A percentile compares a stretch with the other conserved stretches of the same genome.
phyloP scores from a whole-genome alignment of 257 asterid genomes.

The Craterostigma plantagineum region DNA sequence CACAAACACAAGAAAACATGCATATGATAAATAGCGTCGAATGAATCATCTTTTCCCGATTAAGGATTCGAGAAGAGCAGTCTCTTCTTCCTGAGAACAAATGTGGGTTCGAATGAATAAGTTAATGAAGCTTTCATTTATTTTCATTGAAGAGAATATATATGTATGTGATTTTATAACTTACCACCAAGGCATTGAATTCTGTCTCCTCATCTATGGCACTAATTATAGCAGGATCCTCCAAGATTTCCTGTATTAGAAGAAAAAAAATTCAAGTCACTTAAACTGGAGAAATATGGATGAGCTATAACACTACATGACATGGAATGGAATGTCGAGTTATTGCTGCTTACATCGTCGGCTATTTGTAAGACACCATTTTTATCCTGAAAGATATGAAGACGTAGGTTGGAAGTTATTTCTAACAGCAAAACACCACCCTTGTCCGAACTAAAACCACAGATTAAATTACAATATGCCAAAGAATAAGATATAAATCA shows the following conservation, averaged over 20 bases:
- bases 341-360: slow-evolving; percentile 60
- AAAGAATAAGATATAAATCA: not conserved
- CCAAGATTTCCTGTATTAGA: slow-evolving; percentile 67
- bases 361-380: slow-evolving; percentile 67
- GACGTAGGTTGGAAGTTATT: not conserved
- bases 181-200: slow-evolving; percentile 94
- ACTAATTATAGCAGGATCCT: slow-evolving; percentile 62
- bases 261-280: not conserved
- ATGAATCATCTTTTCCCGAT: slow-evolving; percentile 49
- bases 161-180: slow-evolving; percentile 10
- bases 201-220: slow-evolving; percentile 96
- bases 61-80: slow-evolving; percentile 75
- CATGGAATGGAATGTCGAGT: not conserved
- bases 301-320: no score
- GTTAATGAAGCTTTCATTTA: slow-evolving; percentile 1
- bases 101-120: slow-evolving; percentile 6
- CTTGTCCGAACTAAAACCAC: not conserved
- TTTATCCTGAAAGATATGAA: slow-evolving; percentile 44
- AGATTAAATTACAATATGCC: not conserved
- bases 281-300: not conserved
- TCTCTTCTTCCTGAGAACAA: slow-evolving; percentile 79
- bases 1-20: no score
- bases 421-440: not conserved
- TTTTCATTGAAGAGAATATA: slow-evolving; percentile 11
- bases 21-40: no score